A percentile compares a stretch with the other conserved stretches of the same genome.
These are phyloP conservation scores for Fusarium cicatricum DNA, from an alignment of 2,329 filamentous ascomycete species.

Conservation along the genomic window DNA sequence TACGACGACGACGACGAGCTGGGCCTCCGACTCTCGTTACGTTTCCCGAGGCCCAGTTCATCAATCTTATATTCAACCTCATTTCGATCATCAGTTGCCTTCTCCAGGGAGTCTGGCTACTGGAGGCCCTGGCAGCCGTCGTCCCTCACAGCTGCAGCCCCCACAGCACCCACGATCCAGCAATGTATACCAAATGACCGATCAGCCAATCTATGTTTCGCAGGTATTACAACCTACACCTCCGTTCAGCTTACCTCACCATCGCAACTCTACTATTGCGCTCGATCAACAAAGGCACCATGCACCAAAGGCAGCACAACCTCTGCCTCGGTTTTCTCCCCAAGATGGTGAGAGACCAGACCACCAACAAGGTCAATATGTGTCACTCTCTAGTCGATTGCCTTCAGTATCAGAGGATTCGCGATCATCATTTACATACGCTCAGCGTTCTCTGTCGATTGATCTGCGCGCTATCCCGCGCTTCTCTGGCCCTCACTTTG, in stretches of 20 bases:
- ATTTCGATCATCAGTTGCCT: slow-evolving; percentile 40
- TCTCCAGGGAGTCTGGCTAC: slow-evolving; percentile 38
- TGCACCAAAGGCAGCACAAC: slow-evolving; percentile 10
- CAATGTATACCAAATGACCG: slow-evolving; percentile 23
- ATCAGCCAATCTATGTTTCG: slow-evolving; percentile 19
- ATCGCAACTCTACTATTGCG: slow-evolving; percentile 8
- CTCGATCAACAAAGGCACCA: slow-evolving; percentile 19
- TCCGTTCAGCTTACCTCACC: slow-evolving; percentile 11
- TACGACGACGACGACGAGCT: slow-evolving; percentile 24
- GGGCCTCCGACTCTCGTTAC: slow-evolving; percentile 32
- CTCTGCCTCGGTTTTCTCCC: slow-evolving; percentile 2
- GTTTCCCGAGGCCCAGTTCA: slow-evolving; percentile 31
- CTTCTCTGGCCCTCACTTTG: slow-evolving; percentile 9
- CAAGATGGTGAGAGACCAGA: slow-evolving; percentile 4
- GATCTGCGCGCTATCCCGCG: slow-evolving; percentile 4
- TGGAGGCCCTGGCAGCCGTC: slow-evolving; percentile 23
- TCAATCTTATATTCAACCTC: slow-evolving; percentile 41
- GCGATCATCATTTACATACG: slow-evolving; percentile 3
- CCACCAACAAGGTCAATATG: slow-evolving; percentile 17
- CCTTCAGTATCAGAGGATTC: slow-evolving; percentile 11
- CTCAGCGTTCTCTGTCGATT: slow-evolving; percentile 10
- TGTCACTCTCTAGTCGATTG: slow-evolving; percentile 10
- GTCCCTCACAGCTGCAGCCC: slow-evolving; percentile 20
- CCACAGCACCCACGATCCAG: slow-evolving; percentile 15
- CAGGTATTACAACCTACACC: slow-evolving; percentile 30